phyloP scores from a whole-genome alignment of 176 grass and related monocot genomes.

The Avena insularis region DNA sequence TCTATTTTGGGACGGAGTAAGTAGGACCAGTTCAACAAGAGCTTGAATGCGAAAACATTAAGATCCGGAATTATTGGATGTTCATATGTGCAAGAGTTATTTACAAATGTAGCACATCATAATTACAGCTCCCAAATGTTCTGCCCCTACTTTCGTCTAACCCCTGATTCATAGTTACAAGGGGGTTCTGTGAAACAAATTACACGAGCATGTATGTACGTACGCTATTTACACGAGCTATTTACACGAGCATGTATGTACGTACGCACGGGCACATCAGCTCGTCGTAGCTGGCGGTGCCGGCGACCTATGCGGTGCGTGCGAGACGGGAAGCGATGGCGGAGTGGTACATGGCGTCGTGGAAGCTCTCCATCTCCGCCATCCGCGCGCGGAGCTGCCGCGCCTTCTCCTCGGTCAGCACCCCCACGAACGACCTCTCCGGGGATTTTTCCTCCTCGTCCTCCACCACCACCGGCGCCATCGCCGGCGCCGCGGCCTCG shows the following conservation, averaged over 20 bases:
- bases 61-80: neutral
- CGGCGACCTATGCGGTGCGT: constrained; percentile 32
- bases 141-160: no score
- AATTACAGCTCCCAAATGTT: no score
- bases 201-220: no score
- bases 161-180: no score
- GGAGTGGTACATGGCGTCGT: constrained; percentile 31
- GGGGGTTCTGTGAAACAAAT: no score
- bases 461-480: neutral
- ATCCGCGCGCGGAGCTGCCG: constrained; percentile 30
- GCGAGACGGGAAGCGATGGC: constrained; percentile 92
- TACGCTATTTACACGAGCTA: no score
- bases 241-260: no score
- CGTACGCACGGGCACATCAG: neutral
- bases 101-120: neutral
- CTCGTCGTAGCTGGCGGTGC: neutral
- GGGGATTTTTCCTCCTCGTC: neutral
- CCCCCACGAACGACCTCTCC: constrained; percentile 15
- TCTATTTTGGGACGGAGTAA: no score
- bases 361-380: constrained; percentile 32
- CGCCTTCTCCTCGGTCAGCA: constrained; percentile 62
- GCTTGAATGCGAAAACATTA: neutral
- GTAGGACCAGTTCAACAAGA: no score
- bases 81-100: neutral
- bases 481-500: constrained; percentile 31